phyloP scores from a whole-genome alignment of 495 filamentous ascomycete species.

The Chaetomium cochliodes region DNA sequence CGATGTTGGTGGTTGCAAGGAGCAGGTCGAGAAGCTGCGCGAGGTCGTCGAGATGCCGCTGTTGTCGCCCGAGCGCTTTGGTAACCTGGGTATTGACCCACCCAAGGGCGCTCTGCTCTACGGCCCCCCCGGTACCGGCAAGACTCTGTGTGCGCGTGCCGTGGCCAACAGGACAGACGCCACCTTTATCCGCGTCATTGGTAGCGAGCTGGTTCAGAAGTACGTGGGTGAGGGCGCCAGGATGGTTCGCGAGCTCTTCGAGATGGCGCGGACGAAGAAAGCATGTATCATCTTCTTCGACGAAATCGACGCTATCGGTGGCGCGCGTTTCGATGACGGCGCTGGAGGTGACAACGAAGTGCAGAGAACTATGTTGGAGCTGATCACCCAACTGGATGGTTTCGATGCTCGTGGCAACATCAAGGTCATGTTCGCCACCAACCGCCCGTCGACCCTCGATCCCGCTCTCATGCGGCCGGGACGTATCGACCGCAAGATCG shows the following conservation, averaged over 20 bases:
- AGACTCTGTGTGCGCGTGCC: constrained; percentile 94
- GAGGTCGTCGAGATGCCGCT: constrained; percentile 98
- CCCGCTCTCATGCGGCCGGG: constrained; percentile 96
- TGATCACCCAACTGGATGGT: constrained; percentile 96
- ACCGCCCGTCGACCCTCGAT: constrained; percentile 92
- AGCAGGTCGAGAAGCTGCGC: constrained; percentile 97
- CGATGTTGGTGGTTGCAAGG: constrained; percentile 98
- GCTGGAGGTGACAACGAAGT: constrained; percentile 98
- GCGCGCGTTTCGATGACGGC: constrained; percentile 97
- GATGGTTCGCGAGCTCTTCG: constrained; percentile 98
- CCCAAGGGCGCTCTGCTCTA: constrained; percentile 97
- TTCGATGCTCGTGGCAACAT: constrained; percentile 98
- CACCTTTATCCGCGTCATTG: constrained; percentile 98
- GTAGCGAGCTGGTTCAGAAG: constrained; percentile 95
- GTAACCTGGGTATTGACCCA: constrained; percentile 95
- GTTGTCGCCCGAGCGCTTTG: constrained; percentile 93
- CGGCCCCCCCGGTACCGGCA: constrained; percentile 94
- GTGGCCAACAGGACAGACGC: constrained; percentile 97
- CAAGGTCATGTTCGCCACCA: constrained; percentile 99
- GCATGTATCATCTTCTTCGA: constrained; percentile 99
- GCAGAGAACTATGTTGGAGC: constrained; percentile 97
- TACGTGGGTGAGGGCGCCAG: constrained; percentile 97
- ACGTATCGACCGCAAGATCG: constrained; percentile 97
- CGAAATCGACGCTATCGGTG: constrained; percentile 96
- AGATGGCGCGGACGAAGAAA: constrained; percentile 99